Conservation (phyloP, 2,329 filamentous ascomycete species). For the Calonectria pseudoreteaudii region DNA sequence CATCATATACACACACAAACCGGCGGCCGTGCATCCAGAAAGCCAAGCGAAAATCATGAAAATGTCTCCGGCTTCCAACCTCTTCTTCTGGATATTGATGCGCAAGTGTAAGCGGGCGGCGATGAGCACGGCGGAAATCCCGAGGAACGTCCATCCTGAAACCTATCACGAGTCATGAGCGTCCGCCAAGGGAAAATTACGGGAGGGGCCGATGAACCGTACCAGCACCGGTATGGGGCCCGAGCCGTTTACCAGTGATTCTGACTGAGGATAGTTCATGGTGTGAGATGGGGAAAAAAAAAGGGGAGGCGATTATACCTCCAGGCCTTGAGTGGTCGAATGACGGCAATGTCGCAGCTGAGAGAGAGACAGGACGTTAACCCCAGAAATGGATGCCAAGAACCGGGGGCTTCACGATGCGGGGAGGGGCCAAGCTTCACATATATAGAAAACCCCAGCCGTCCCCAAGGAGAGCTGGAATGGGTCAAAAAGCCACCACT, state of each 20-base stretch:
- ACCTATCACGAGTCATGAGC: background rate
- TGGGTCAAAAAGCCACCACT: background rate
- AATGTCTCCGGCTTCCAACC: background rate
- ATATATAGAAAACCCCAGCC: background rate
- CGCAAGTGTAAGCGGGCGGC: background rate
- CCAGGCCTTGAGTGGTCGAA: background rate
- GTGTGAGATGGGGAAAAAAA: background rate
- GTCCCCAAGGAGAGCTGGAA: background rate
- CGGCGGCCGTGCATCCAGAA: background rate
- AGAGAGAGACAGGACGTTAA: background rate
- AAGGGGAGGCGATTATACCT: background rate
- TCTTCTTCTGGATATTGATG: background rate
- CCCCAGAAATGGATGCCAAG: too few species aligned
- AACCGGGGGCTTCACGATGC: background rate
- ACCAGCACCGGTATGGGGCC: background rate
- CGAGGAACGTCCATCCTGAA: background rate
- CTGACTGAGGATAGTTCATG: background rate
- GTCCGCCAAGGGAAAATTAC: background rate
- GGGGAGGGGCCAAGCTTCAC: too few species aligned
- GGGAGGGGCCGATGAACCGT: background rate
- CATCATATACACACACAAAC: background rate
- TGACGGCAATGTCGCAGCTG: background rate
- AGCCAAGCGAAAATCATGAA: background rate
- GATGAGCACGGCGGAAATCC: background rate
- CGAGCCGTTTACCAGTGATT: background rate